These are phyloP conservation scores for Erodium maritimum DNA, from an alignment of 345 rosid genomes.

Conservation along the genomic window DNA sequence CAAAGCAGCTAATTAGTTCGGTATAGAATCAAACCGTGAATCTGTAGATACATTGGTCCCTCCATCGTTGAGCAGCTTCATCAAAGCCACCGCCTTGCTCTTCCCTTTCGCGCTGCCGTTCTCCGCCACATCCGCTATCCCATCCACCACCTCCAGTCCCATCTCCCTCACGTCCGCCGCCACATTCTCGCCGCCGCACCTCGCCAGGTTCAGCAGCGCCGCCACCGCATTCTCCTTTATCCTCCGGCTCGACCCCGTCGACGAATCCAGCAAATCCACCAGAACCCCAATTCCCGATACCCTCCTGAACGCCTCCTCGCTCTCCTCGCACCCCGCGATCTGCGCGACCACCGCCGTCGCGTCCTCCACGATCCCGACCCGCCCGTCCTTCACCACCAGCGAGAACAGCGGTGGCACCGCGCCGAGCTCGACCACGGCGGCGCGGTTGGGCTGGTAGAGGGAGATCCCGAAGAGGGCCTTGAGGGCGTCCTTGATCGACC, in stretches of 20 bases:
- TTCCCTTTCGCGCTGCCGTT: constrained; percentile 55
- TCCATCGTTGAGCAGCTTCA: constrained; percentile 28
- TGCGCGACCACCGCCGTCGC: constrained; percentile 88
- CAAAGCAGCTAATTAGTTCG: neutral
- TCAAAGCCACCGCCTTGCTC: constrained; percentile 45
- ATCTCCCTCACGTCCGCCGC: constrained; percentile 31
- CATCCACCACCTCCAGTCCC: constrained; percentile 37
- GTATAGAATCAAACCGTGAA: neutral
- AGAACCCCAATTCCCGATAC: constrained; percentile 44
- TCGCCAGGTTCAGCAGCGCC: constrained; percentile 59
- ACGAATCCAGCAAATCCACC: constrained; percentile 65
- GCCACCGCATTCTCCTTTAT: constrained; percentile 71
- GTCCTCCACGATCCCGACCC: constrained; percentile 81
- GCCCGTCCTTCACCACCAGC: constrained; percentile 54
- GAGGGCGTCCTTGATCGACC: constrained; percentile 74
- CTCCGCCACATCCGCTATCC: constrained; percentile 48
- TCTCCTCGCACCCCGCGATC: constrained; percentile 79
- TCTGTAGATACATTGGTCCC: neutral
- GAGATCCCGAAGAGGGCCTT: constrained; percentile 76
- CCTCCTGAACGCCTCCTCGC: constrained; percentile 50
- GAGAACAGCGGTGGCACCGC: constrained; percentile 52
- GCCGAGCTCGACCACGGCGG: constrained; percentile 54
- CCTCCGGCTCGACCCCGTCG: constrained; percentile 27
- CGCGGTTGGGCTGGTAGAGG: constrained; percentile 51
- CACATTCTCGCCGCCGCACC: constrained; percentile 43